A percentile compares a stretch with the other conserved stretches of the same genome.
phyloP scores from a whole-genome alignment of 805 yeast species.

The Candida saitoana region DNA sequence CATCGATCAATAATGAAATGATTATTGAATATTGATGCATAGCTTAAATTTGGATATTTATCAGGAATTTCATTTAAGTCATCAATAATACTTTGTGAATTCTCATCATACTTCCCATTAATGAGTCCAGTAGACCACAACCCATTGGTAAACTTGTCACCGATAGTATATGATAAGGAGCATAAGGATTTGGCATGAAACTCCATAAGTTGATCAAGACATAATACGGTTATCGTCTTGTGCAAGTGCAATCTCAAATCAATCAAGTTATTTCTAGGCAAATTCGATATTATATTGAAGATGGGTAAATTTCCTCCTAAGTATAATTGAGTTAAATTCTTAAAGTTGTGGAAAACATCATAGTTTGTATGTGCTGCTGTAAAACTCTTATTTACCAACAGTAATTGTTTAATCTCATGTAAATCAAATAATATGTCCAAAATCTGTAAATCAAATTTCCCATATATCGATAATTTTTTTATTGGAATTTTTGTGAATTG shows the following conservation, averaged over 20 bases:
- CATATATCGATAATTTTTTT: neutral
- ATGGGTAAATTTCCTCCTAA: neutral
- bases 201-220: neutral
- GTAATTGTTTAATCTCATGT: neutral
- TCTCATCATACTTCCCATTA: neutral
- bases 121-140: neutral
- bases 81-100: slow-evolving; percentile 1
- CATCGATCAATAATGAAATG: slow-evolving; percentile 3
- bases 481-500: neutral
- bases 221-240: neutral
- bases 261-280: neutral
- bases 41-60: slow-evolving; percentile 2
- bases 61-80: slow-evolving; percentile 4
- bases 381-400: neutral
- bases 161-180: neutral
- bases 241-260: neutral
- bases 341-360: neutral
- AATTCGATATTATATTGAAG: neutral
- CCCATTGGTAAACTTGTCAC: slow-evolving; percentile 2
- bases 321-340: neutral
- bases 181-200: neutral
- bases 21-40: neutral
- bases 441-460: neutral
- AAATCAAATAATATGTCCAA: neutral
- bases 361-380: neutral